Percentiles rank a stretch among this genome's conserved stretches.
phyloP scores from a whole-genome alignment of 2,329 filamentous ascomycete species.

The Cryphonectria parasitica region DNA sequence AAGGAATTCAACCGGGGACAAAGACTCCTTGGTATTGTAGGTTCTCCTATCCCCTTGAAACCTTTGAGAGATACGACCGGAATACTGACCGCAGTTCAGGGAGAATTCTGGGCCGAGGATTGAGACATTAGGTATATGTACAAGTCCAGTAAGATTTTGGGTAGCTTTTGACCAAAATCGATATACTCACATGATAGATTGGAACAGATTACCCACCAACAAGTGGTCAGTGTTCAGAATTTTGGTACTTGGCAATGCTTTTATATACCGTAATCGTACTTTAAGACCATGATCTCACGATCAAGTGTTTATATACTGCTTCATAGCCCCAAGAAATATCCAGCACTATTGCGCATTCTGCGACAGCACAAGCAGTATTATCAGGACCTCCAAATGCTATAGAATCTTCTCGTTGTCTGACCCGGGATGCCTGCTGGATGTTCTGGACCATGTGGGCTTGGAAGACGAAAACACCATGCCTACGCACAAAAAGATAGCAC shows the following conservation, averaged over 20 bases:
- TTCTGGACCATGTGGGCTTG: too few relatives aligned
- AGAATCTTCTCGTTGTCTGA: too few relatives aligned
- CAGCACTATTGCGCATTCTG: background rate
- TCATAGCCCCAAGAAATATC: background rate
- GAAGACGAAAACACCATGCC: too few relatives aligned
- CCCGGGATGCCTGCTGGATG: too few relatives aligned
- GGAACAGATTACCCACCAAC: too few relatives aligned
- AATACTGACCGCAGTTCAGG: background rate
- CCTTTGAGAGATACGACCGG: too few relatives aligned
- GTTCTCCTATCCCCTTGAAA: background rate
- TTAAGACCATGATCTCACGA: background rate
- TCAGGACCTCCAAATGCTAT: background rate
- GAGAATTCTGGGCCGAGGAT: conserved; percentile 13
- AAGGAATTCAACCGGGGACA: conserved; percentile 32
- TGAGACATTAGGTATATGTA: background rate
- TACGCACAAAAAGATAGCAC: too few relatives aligned
- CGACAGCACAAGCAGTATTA: background rate
- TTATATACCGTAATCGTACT: background rate
- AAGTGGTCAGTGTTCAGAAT: too few relatives aligned
- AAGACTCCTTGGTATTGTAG: conserved; percentile 32
- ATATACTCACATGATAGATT: background rate
- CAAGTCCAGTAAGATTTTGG: background rate
- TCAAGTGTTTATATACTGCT: background rate
- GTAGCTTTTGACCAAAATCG: background rate
- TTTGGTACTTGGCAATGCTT: background rate